Base-by-base conservation (phyloP, 345 rosid genomes). In the Ceriops tagal region DNA sequence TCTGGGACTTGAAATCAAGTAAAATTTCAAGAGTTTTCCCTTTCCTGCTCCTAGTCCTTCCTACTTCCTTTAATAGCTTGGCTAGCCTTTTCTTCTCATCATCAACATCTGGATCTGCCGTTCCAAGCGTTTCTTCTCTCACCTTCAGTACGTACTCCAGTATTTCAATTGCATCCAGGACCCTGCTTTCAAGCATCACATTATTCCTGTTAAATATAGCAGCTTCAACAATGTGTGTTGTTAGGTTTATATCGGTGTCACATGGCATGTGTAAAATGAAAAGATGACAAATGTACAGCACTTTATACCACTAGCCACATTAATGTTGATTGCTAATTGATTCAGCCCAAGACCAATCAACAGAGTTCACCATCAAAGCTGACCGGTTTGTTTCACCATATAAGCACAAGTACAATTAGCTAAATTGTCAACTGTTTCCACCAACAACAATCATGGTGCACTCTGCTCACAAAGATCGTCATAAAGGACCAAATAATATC, bases 71-170 rank as follows among this genome's bases (percentile, higher is more conserved):
- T 78, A 79, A 68, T 27, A 82, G 71, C 74, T 78, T 72, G 31
- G 76, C 76, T 65, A 82, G 58, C 69, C 83, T 73, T 52, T 55
- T 55, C 77, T 74, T 82, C 77, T 82, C 85, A 18, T 77, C 79
- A 8, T 58, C 75, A 27, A 74, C 76, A 58, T 76, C 77, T 13
- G 81, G 81, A 73, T 82, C 61, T 16, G 76, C 83, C 5, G 74
- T 76, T 60, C 79, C 81, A 30, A 71, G 77, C 67, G 71, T 76
- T 66, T 76, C 75, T 58, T 76, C 75, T 71, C 79, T 79, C 58
- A 82, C 27, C 43, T 20, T 64, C 8, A 82, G 75, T 4, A 74
- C 64, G 62, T 74, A 63, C 64, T 66, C 85, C 70, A 79, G 56
- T 57, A 79, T 64, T 64, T 79, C 79, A 28, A 75, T 71, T 51